Conservation (phyloP, 1,284 basidiomycete genomes). For the Agaricales sp. region DNA sequence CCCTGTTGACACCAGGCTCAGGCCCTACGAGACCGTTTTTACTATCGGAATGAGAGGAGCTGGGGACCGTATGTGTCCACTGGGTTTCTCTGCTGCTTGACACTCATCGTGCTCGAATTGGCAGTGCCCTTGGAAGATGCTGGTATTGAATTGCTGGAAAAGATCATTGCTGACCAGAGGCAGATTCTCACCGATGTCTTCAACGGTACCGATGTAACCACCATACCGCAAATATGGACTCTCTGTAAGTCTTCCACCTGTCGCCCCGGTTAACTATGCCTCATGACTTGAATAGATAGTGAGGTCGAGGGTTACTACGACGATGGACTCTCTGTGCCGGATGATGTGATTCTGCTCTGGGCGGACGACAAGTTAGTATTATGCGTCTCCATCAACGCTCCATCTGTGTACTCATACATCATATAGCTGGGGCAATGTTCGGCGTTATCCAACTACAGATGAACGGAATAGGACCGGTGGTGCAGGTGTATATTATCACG, state of each 20-base stretch:
- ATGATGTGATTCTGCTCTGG: constrained; percentile 50
- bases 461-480: constrained; percentile 52
- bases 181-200: constrained; percentile 49
- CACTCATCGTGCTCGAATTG: neutral
- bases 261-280: neutral
- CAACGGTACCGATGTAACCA: constrained; percentile 35
- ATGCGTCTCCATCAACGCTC: neutral
- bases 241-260: constrained; percentile 32
- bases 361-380: constrained; percentile 45
- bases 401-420: neutral
- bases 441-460: constrained; percentile 38
- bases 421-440: constrained; percentile 47
- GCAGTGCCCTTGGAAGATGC: constrained; percentile 41
- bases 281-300: constrained; percentile 28
- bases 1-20: no score
- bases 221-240: constrained; percentile 57
- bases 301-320: constrained; percentile 64
- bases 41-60: constrained; percentile 61
- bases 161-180: constrained; percentile 52
- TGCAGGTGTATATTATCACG: constrained; percentile 63
- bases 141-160: constrained; percentile 40
- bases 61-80: constrained; percentile 35
- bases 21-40: constrained; percentile 47
- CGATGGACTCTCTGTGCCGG: constrained; percentile 43
- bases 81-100: neutral